Evolutionary conservation across 1,139 yeast species (phyloP).

Genomic region (Pneumocystis jirovecii): DNA sequence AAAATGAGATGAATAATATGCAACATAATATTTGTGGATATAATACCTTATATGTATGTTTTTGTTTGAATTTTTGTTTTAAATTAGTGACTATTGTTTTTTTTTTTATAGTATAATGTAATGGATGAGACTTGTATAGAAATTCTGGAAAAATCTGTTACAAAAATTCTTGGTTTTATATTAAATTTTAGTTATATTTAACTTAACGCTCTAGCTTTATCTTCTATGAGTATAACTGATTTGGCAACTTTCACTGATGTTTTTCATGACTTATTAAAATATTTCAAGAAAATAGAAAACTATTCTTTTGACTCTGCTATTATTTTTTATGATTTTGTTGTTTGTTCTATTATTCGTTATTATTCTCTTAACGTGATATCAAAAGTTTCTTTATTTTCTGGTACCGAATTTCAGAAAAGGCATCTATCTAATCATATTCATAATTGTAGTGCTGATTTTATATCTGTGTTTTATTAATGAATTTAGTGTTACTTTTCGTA

Average conservation of each 20-base stretch:
- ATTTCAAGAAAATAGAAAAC: not conserved
- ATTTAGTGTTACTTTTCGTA: not conserved
- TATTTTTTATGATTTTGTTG: not conserved
- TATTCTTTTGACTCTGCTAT: not conserved
- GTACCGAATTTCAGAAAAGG: not conserved
- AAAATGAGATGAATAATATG: not conserved
- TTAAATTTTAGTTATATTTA: not conserved
- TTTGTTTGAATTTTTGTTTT: not conserved
- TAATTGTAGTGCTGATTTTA: not conserved
- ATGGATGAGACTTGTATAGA: not conserved
- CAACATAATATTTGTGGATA: not conserved
- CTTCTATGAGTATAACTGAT: not conserved
- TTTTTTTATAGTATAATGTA: not conserved
- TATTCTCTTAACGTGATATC: not conserved
- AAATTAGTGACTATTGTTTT: not conserved
- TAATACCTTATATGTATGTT: not conserved
- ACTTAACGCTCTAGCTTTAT: not conserved
- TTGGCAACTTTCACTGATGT: not conserved
- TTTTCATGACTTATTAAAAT: not conserved
- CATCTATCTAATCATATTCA: not conserved
- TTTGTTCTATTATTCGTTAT: not conserved
- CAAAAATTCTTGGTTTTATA: not conserved
- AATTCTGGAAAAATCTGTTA: not conserved
- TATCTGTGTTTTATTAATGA: not conserved
- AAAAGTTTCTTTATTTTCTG: not conserved